These are phyloP conservation scores for Botrytis galanthina DNA, from an alignment of 2,329 filamentous ascomycete species.

Conservation along the genomic window DNA sequence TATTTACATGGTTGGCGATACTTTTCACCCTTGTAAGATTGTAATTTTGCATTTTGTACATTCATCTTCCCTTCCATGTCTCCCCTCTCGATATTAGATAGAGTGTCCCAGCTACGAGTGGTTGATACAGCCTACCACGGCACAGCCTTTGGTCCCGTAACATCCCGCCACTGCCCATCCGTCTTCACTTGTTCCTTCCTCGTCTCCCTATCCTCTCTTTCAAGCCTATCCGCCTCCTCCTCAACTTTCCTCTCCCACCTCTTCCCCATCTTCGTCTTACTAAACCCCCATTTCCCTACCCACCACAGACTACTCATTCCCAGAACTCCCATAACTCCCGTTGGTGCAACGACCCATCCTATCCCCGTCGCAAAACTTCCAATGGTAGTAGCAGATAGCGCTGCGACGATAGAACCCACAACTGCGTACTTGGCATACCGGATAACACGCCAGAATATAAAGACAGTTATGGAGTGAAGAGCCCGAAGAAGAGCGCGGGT, in stretches of 20 bases:
- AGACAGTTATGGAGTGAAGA: slow-evolving; percentile 35
- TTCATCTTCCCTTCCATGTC: neutral
- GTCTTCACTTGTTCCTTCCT: slow-evolving; percentile 27
- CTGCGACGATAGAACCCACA: slow-evolving; percentile 35
- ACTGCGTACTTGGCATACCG: slow-evolving; percentile 39
- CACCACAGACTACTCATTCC: slow-evolving; percentile 35
- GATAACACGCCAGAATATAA: slow-evolving; percentile 38
- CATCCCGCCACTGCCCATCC: slow-evolving; percentile 38
- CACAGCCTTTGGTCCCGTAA: slow-evolving; percentile 34
- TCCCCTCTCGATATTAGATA: neutral
- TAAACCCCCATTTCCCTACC: slow-evolving; percentile 38
- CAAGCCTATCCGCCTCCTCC: slow-evolving; percentile 24
- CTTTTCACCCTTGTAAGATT: neutral
- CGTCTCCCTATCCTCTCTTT: slow-evolving; percentile 23
- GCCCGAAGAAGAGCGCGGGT: slow-evolving; percentile 37
- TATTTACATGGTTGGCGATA: neutral
- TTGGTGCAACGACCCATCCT: slow-evolving; percentile 36
- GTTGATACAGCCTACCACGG: slow-evolving; percentile 30
- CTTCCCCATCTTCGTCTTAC: slow-evolving; percentile 28
- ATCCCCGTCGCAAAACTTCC: slow-evolving; percentile 34
- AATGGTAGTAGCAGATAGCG: slow-evolving; percentile 35
- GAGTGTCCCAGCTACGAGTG: no score
- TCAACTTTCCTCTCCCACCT: slow-evolving; percentile 30
- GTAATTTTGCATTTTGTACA: neutral
- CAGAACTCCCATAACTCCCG: slow-evolving; percentile 32